Evolutionary conservation across 176 grass and related monocot species (phyloP).

Genomic region (Ensete glaucum): DNA sequence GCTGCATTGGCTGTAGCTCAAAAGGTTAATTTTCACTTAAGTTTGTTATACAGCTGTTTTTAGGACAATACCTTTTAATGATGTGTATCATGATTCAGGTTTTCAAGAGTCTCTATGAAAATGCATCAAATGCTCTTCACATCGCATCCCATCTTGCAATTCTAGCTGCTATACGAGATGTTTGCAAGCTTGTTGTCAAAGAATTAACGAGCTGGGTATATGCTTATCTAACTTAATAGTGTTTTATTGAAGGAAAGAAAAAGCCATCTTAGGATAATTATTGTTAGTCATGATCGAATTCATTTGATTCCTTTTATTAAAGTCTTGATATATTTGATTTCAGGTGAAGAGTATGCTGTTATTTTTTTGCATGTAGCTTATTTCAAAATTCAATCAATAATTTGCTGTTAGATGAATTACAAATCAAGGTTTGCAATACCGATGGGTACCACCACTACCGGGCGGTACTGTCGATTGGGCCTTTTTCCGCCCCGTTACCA

Average conservation of each 20-base stretch:
- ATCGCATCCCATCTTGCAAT: slow-evolving; percentile 59
- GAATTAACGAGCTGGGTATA: slow-evolving; percentile 93
- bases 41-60: slow-evolving; percentile 13
- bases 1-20: slow-evolving; percentile 75
- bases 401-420: too few species aligned
- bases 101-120: slow-evolving; percentile 79
- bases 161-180: slow-evolving; percentile 67
- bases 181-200: slow-evolving; percentile 74
- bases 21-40: slow-evolving; percentile 38
- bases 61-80: slow-evolving; percentile 10
- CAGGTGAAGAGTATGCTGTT: neutral
- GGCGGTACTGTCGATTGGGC: too few species aligned
- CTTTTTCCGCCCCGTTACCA: too few species aligned
- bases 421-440: too few species aligned
- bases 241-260: slow-evolving; percentile 1
- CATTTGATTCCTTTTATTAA: slow-evolving; percentile 18
- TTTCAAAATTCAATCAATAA: too few species aligned
- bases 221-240: slow-evolving; percentile 8
- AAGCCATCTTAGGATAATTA: too few species aligned
- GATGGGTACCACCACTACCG: too few species aligned
- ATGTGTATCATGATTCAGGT: slow-evolving; percentile 41
- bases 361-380: too few species aligned
- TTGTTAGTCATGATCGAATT: neutral
- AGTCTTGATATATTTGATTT: neutral
- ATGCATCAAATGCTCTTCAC: slow-evolving; percentile 49